Conservation (phyloP, 345 rosid genomes). For the Boechera stricta region DNA sequence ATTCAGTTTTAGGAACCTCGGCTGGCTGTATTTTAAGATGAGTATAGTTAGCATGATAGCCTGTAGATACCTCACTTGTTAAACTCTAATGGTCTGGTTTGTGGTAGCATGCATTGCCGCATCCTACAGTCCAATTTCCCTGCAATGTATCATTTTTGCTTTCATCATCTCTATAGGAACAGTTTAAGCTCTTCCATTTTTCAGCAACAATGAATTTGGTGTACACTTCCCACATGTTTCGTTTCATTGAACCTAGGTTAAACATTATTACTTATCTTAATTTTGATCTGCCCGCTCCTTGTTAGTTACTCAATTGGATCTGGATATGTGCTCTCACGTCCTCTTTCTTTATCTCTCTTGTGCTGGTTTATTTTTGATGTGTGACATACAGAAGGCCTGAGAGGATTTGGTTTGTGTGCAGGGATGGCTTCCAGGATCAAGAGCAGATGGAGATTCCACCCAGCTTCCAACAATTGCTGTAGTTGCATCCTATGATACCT, state of each 20-base stretch:
- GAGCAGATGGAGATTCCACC: conserved; percentile 85
- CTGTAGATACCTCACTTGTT: conserved; percentile 28
- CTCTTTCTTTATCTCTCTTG: conserved; percentile 13
- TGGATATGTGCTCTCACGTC: neutral
- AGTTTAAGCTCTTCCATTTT: neutral
- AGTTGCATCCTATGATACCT: conserved; percentile 95
- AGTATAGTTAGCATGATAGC: conserved; percentile 10
- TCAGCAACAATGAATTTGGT: conserved; percentile 21
- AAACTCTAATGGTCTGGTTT: conserved; percentile 18
- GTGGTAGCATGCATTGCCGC: conserved; percentile 13
- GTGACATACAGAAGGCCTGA: conserved; percentile 29
- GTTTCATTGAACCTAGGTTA: conserved; percentile 1
- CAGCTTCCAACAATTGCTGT: conserved; percentile 95
- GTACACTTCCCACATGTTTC: neutral
- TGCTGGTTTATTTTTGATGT: neutral
- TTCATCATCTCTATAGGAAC: conserved; percentile 12
- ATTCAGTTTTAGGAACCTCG: conserved; percentile 26
- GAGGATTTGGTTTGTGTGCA: conserved; percentile 44
- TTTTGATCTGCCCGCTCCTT: conserved; percentile 6
- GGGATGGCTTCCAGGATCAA: conserved; percentile 98
- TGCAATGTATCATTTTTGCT: neutral
- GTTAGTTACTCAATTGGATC: conserved; percentile 18
- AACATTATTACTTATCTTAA: conserved; percentile 1
- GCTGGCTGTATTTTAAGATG: conserved; percentile 33
- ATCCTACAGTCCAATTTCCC: conserved; percentile 2